Evolutionary conservation across 2,329 filamentous ascomycete species (phyloP).

Genomic region (Shiraia bambusicola): DNA sequence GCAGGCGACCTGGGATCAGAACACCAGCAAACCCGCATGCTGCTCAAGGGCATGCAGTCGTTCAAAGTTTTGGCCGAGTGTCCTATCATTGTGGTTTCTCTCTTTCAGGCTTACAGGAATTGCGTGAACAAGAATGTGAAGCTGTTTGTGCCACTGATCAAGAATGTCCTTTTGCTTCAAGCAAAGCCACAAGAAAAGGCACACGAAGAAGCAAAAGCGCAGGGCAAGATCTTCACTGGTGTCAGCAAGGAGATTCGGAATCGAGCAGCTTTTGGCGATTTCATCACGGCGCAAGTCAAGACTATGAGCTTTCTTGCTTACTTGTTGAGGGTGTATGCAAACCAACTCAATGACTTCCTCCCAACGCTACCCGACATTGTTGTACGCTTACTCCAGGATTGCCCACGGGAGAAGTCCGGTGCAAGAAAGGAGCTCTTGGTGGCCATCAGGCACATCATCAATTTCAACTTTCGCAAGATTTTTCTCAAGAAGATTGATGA

Average conservation of each 20-base stretch:
- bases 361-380: constrained; percentile 84
- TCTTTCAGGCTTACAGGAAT: constrained; percentile 88
- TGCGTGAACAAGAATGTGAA: constrained; percentile 84
- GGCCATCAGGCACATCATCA: constrained; percentile 96
- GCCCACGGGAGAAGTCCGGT: constrained; percentile 88
- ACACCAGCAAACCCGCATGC: constrained; percentile 75
- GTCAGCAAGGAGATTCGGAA: constrained; percentile 94
- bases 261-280: constrained; percentile 90
- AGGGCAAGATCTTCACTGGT: constrained; percentile 83
- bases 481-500: constrained; percentile 95
- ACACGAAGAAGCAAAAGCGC: constrained; percentile 78
- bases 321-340: constrained; percentile 81
- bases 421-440: constrained; percentile 94
- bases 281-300: constrained; percentile 97
- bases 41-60: constrained; percentile 94
- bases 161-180: constrained; percentile 82
- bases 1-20: constrained; percentile 75
- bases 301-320: constrained; percentile 99
- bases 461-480: constrained; percentile 96
- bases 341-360: constrained; percentile 84
- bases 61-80: constrained; percentile 98
- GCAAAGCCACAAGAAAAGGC: constrained; percentile 92
- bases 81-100: constrained; percentile 96
- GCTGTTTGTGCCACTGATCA: constrained; percentile 90
- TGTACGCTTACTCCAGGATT: constrained; percentile 87